Evolutionary conservation across 148 eudicot species (phyloP), one percentile per base, ranked within the genome.

Genomic region (Cornus controversa): DNA sequence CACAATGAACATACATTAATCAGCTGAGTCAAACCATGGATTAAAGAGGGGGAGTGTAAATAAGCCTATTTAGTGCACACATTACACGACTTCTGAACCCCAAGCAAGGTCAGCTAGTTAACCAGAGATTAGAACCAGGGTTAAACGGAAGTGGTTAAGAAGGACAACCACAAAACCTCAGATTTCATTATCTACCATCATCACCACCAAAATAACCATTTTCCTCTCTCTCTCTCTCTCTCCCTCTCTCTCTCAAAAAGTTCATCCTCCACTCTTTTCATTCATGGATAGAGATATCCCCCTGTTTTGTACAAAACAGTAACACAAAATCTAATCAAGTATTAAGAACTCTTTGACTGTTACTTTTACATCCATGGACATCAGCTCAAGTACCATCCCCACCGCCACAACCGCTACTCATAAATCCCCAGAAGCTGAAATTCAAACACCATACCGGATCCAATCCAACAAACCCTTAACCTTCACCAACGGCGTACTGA

Each of bases 401-500:
- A 67, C 64, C 47, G 16, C 24, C 16, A 25, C 45, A 3, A 5
- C 4, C 34, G 34, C 4, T 31, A 31, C 45, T 4, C 8, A 40
- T 40, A 82, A 78, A 67, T 75, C 75, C 31, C 78, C 78, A 3
- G 69, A 64, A 24, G 75, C 73, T 10, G 78, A 80, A 70, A 15
- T 70, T 18, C 47, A 63, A 25, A 36, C 50, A 6, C 81, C 77
- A 31, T 62, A 71, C 22, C 72, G 73, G 66, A 76, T 76, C 73
- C 79, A 77, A 16, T 36, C 66, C 73, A 34, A 8, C 26, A 79
- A 73, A 37, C 81, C 77, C 1, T 22, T 79, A 26, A 16, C 31
- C 25, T 60, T 69, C 75, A 60, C 80, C 68, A 79, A 79, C 77
- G 81, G 81, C 34, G 81, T 79, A 10, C 77, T 79, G 50, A 79